Evolutionary conservation across 306 rosid species (phyloP).

Genomic region (Dryas drummondii): DNA sequence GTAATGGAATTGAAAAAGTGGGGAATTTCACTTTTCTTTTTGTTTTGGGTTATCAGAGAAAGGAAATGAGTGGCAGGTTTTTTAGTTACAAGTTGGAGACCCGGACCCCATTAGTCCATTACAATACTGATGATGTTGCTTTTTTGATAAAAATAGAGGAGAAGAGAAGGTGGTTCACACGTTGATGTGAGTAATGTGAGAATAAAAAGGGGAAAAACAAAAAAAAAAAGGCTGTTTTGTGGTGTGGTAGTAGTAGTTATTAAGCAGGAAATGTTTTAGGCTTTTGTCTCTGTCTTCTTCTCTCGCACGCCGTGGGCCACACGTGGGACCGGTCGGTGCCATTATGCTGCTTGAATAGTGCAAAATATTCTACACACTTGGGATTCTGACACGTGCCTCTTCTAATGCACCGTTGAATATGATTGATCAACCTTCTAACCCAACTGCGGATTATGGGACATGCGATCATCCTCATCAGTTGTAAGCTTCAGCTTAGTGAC

Average conservation of each 20-base stretch:
- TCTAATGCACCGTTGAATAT: too few species aligned
- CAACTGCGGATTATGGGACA: too few species aligned
- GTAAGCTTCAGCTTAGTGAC: too few species aligned
- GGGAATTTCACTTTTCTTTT: not conserved
- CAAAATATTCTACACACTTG: too few species aligned
- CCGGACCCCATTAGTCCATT: constrained; percentile 15
- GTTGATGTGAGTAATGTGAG: constrained; percentile 6
- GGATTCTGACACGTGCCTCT: too few species aligned
- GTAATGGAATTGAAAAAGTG: too few species aligned
- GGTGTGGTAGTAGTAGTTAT: not conserved
- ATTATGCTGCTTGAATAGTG: not conserved
- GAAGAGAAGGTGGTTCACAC: constrained; percentile 38
- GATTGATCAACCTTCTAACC: too few species aligned
- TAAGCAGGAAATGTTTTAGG: not conserved
- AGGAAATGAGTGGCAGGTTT: constrained; percentile 10
- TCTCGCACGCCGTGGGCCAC: constrained; percentile 40
- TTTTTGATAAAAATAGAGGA: constrained; percentile 21
- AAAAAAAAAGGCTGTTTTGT: not conserved
- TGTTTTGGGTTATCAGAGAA: not conserved
- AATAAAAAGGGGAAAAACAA: not conserved
- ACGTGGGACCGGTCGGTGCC: constrained; percentile 33
- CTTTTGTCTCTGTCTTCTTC: constrained; percentile 27
- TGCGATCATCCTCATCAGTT: too few species aligned
- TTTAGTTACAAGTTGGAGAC: constrained; percentile 14
- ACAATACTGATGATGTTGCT: constrained; percentile 12